These are phyloP conservation scores for Limonomyces culmigenus DNA, from an alignment of 1,284 basidiomycete species.

Conservation along the genomic window DNA sequence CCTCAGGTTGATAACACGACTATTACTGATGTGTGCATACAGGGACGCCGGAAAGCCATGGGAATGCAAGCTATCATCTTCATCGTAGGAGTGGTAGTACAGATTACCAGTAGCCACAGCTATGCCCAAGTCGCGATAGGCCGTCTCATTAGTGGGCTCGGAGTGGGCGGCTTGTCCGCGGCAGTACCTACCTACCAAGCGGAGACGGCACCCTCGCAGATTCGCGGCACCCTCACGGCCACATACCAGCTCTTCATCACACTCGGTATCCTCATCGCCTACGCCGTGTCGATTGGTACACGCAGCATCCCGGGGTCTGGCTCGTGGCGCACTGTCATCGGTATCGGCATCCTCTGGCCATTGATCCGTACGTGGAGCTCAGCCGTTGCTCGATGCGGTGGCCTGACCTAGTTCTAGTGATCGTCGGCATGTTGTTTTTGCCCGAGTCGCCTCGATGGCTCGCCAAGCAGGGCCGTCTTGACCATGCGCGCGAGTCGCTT, in stretches of 20 bases:
- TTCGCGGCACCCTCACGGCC: constrained; percentile 58
- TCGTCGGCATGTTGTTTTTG: constrained; percentile 57
- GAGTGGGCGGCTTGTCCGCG: constrained; percentile 56
- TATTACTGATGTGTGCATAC: no score
- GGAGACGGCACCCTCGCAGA: constrained; percentile 61
- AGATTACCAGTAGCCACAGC: constrained; percentile 26
- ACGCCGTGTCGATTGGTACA: constrained; percentile 43
- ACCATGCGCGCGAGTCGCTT: constrained; percentile 35
- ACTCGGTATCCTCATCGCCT: constrained; percentile 62
- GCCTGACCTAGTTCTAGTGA: no score
- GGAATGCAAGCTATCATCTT: constrained; percentile 48
- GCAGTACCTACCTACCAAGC: constrained; percentile 72
- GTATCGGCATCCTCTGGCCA: constrained; percentile 56
- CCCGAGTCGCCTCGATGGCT: constrained; percentile 65
- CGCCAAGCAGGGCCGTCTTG: constrained; percentile 25
- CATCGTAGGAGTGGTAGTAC: constrained; percentile 53
- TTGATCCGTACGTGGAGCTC: no score
- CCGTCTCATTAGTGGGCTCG: constrained; percentile 49
- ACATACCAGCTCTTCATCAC: constrained; percentile 67
- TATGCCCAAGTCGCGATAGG: constrained; percentile 60
- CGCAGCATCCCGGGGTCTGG: constrained; percentile 26
- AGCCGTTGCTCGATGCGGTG: no score
- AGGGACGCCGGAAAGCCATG: constrained; percentile 64
- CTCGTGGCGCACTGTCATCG: constrained; percentile 56
- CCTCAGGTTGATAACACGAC: no score